Evolutionary conservation across 2,329 filamentous ascomycete species (phyloP).

Genomic region (Xylaria sp.): DNA sequence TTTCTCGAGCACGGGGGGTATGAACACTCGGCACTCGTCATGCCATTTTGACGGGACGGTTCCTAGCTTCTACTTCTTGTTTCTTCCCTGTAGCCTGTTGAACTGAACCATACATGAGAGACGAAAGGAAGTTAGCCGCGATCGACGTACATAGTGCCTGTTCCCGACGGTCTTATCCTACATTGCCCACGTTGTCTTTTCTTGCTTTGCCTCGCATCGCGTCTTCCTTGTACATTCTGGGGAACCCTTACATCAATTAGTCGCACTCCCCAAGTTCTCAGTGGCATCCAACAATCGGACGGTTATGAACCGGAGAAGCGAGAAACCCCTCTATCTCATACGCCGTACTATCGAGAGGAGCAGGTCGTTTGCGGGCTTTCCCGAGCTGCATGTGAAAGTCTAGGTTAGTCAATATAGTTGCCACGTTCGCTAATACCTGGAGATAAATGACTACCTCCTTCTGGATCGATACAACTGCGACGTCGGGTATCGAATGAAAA

Average conservation of each 20-base stretch:
- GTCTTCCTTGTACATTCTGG: conserved; percentile 37
- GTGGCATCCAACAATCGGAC: conserved; percentile 23
- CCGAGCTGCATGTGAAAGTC: conserved; percentile 6
- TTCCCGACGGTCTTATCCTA: conserved; percentile 5
- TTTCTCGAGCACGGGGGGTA: conserved; percentile 10
- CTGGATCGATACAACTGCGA: conserved; percentile 28
- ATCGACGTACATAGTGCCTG: conserved; percentile 21
- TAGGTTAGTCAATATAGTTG: conserved; percentile 30
- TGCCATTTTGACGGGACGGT: conserved; percentile 15
- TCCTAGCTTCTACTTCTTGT: conserved; percentile 9
- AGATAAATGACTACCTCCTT: conserved; percentile 12
- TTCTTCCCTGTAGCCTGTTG: conserved; percentile 19
- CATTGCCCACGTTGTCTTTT: conserved; percentile 14
- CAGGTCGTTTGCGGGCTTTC: conserved; percentile 7
- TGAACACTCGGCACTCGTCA: conserved; percentile 31
- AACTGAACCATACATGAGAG: conserved; percentile 21
- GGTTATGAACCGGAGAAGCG: conserved; percentile 9
- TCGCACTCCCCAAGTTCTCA: conserved; percentile 25
- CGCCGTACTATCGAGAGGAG: conserved; percentile 5
- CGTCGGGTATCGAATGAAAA: conserved; percentile 16
- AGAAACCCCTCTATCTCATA: background rate
- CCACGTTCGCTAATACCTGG: conserved; percentile 4
- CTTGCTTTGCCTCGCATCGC: conserved; percentile 9
- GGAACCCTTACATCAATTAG: conserved; percentile 33
- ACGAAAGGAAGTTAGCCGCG: conserved; percentile 15